Base-by-base conservation (phyloP, 768 basidiomycete species). In the Crucibulum laeve region DNA sequence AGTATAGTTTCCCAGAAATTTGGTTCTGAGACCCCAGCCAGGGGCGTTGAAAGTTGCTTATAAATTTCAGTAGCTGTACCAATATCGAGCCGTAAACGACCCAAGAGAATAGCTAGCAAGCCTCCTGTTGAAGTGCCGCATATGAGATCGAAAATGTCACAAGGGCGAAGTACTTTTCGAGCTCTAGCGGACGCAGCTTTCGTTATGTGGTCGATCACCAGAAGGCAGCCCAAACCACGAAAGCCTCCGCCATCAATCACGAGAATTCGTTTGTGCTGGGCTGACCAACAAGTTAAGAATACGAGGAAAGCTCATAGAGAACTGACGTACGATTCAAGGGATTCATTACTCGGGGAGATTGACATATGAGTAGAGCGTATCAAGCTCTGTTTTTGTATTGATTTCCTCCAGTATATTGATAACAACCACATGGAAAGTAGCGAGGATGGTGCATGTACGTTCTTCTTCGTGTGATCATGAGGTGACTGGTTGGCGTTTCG, bases 131-230 rank as follows among this genome's bases (percentile, higher is more conserved):
- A 59, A 8, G 61, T 54, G 13, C 61, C 61, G 37, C 55, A 55
- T n/a, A 63, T 55, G 13, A 61, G 44, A 43, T 61, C 61, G 45
- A 63, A 63, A 23, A 61, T 47, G 24, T 63, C 51, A 44, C 53
- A 58, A 26, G 61, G 61, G n/a, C 43, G 45, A 28, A 55, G 48
- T 13, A 25, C 7, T 18, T 46, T 46, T 24, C 54, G 49, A n/a
- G 51, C 49, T 36, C 53, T 44, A 10, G 45, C 33, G 8, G 49
- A 42, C 3, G 52, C 53, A 3, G 38, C 42, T 24, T 53, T 49
- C 43, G 56, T 57, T 30, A 63, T 48, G 19, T 44, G 43, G 25
- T 61, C 50, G 22, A 62, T 42, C 13, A 60, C 42, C 4, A 56
- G 40, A 21, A 63, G 52, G 25, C 48, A 53, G 4, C 50, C 53